These are phyloP conservation scores for Priceomyces carsonii DNA, from an alignment of 805 yeast genomes.

Conservation along the genomic window DNA sequence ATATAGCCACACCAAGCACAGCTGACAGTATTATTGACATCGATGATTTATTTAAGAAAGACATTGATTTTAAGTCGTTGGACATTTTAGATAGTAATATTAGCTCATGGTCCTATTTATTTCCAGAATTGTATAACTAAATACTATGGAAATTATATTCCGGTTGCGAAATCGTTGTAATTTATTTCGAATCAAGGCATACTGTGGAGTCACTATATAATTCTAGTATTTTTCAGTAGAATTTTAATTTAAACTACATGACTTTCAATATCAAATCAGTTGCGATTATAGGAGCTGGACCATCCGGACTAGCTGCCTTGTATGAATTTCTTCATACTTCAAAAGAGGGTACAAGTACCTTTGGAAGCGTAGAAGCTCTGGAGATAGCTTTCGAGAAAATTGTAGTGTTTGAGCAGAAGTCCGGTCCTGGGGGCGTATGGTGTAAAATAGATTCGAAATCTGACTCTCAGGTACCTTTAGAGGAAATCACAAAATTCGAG, in stretches of 20 bases:
- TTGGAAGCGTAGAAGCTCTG: conserved; percentile 53
- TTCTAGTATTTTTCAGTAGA: too few species aligned
- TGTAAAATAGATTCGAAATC: conserved; percentile 19
- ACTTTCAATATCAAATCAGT: conserved; percentile 25
- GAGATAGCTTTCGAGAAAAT: conserved; percentile 38
- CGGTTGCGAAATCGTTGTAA: too few species aligned
- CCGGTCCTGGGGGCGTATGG: conserved; percentile 76
- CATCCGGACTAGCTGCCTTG: conserved; percentile 45
- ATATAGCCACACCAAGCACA: conserved; percentile 5
- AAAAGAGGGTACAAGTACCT: conserved; percentile 1
- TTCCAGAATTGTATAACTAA: conserved; percentile 4
- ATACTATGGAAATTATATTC: conserved; percentile 1
- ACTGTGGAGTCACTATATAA: too few species aligned
- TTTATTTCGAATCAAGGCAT: too few species aligned
- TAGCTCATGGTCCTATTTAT: conserved; percentile 7
- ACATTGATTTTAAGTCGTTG: conserved; percentile 2
- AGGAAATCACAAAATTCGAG: conserved; percentile 27
- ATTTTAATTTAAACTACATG: neutral
- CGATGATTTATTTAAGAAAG: conserved; percentile 2
- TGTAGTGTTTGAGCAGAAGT: conserved; percentile 57
- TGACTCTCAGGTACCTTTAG: conserved; percentile 27
- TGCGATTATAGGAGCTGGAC: conserved; percentile 74
- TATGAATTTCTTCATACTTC: conserved; percentile 20
- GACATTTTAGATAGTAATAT: conserved; percentile 5
- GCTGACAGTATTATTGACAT: conserved; percentile 7